phyloP scores from a whole-genome alignment of 768 basidiomycete species.

The Nidularia pulvinata region DNA sequence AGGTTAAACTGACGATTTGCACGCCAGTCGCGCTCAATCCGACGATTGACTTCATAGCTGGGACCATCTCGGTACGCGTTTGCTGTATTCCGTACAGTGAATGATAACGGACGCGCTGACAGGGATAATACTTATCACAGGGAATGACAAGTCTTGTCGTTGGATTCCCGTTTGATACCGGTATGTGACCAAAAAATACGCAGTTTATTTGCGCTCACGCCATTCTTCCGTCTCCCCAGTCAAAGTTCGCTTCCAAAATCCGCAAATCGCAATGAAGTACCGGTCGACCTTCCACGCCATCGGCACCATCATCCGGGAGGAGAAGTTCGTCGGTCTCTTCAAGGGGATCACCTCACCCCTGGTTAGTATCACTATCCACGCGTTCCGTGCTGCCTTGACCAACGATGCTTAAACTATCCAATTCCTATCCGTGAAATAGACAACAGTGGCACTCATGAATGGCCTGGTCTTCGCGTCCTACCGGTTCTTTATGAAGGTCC shows the following conservation, averaged over 20 bases:
- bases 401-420: neutral
- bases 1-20: too few relatives aligned
- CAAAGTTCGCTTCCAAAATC: conserved; percentile 81
- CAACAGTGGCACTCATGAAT: conserved; percentile 62
- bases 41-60: conserved; percentile 76
- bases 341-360: conserved; percentile 83
- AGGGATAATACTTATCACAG: conserved; percentile 15
- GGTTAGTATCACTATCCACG: conserved; percentile 35
- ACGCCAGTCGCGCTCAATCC: conserved; percentile 45
- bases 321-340: conserved; percentile 65
- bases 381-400: neutral
- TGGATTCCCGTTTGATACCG: conserved; percentile 78
- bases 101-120: neutral
- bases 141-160: conserved; percentile 68
- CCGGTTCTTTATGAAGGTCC: conserved; percentile 71
- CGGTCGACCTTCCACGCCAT: conserved; percentile 66
- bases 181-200: conserved; percentile 8
- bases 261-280: conserved; percentile 55
- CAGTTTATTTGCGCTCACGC: neutral
- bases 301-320: conserved; percentile 67
- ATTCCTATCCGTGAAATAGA: neutral
- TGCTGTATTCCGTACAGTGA: neutral
- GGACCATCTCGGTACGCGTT: conserved; percentile 54
- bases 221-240: conserved; percentile 34
- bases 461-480: conserved; percentile 88